These are phyloP conservation scores for Cinnamomum chago DNA, from an alignment of 164 flowering plant species.

Conservation along the genomic window DNA sequence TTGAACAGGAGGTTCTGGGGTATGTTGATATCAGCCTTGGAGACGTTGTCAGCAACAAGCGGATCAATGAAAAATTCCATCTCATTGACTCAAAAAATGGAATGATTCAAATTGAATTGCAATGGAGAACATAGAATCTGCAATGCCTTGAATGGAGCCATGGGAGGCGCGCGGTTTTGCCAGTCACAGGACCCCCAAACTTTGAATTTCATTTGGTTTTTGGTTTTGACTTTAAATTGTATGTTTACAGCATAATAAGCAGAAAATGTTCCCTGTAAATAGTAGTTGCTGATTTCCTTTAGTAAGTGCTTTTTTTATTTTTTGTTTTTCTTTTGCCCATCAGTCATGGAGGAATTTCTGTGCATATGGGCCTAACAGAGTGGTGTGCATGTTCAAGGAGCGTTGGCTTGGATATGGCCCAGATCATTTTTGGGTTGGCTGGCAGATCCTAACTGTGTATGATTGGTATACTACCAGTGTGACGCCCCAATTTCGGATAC, in stretches of 20 bases:
- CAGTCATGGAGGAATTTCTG: too few species aligned
- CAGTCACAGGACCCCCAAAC: background rate
- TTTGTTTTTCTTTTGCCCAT: too few species aligned
- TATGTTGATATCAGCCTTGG: conserved; percentile 65
- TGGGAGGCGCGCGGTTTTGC: background rate
- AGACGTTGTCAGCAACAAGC: conserved; percentile 70
- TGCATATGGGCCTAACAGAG: too few species aligned
- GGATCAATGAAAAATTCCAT: conserved; percentile 84
- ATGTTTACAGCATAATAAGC: conserved; percentile 8
- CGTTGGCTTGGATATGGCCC: too few species aligned
- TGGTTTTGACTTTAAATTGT: conserved; percentile 2
- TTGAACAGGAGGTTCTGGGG: conserved; percentile 65
- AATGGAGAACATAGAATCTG: conserved; percentile 62
- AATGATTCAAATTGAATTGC: conserved; percentile 73
- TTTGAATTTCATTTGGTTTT: background rate
- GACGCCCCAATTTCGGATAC: too few species aligned
- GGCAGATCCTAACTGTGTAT: too few species aligned
- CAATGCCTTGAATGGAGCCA: background rate
- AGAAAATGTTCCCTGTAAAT: conserved; percentile 2
- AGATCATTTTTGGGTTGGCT: too few species aligned
- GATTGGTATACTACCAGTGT: too few species aligned
- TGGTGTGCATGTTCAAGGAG: too few species aligned
- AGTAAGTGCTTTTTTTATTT: too few species aligned
- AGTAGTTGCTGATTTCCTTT: background rate
- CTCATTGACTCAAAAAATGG: conserved; percentile 94